These are phyloP conservation scores for Suillus hirtellus DNA, from an alignment of 768 basidiomycete genomes.

Conservation along the genomic window DNA sequence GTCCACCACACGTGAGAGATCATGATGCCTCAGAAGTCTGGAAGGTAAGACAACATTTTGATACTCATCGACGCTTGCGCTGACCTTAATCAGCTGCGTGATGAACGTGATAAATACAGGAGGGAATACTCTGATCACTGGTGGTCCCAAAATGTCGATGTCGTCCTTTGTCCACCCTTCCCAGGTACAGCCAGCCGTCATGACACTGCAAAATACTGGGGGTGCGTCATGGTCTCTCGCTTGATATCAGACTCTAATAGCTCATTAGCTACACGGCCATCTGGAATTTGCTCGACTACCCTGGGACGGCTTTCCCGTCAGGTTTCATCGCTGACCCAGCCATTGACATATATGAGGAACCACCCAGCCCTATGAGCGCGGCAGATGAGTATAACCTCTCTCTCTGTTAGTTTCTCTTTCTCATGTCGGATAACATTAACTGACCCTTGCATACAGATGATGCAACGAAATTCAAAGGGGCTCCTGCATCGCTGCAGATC, in stretches of 20 bases:
- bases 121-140: slow-evolving; percentile 34
- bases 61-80: slow-evolving; percentile 22
- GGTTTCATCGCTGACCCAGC: slow-evolving; percentile 19
- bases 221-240: slow-evolving; percentile 20
- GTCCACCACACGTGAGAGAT: slow-evolving; percentile 25
- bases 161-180: slow-evolving; percentile 36
- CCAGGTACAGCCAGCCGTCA: slow-evolving; percentile 38
- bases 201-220: slow-evolving; percentile 37
- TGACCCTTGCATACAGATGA: slow-evolving; percentile 24
- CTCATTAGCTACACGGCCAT: slow-evolving; percentile 39
- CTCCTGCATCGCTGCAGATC: slow-evolving; percentile 26
- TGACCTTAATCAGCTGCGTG: slow-evolving; percentile 21
- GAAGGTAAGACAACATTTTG: slow-evolving; percentile 37
- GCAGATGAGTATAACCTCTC: slow-evolving; percentile 25
- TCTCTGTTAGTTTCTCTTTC: slow-evolving; percentile 17
- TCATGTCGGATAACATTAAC: background rate
- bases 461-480: slow-evolving; percentile 16
- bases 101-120: slow-evolving; percentile 33
- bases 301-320: slow-evolving; percentile 40
- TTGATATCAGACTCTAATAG: slow-evolving; percentile 13
- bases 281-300: slow-evolving; percentile 46
- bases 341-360: slow-evolving; percentile 22
- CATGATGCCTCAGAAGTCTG: slow-evolving; percentile 29
- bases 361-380: slow-evolving; percentile 15
- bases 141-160: slow-evolving; percentile 38